Percentiles rank a stretch among this genome's conserved stretches.
These are phyloP conservation scores for Elsinoe necatrix DNA, from an alignment of 2,329 filamentous ascomycete species.

Conservation along the genomic window DNA sequence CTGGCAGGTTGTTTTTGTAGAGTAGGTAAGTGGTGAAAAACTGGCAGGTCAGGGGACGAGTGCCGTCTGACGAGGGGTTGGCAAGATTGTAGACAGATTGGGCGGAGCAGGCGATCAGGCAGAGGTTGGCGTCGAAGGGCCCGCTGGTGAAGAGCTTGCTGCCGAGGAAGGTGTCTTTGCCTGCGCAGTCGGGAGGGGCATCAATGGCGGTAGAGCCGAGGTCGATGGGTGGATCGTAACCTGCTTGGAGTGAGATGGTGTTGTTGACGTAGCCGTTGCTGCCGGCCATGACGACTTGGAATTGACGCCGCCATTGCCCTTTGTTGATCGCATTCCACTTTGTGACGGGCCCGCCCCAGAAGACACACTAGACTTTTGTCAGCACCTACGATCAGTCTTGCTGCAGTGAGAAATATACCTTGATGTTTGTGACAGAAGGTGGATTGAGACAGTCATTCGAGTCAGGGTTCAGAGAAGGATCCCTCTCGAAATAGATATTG, in stretches of 20 bases:
- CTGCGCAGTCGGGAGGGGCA: constrained; percentile 27
- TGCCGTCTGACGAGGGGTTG: constrained; percentile 14
- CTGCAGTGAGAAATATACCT: background rate
- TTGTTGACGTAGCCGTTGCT: constrained; percentile 29
- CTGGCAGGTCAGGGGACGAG: constrained; percentile 24
- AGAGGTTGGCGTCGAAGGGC: constrained; percentile 25
- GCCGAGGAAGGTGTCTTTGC: constrained; percentile 19
- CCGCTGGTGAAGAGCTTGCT: constrained; percentile 20
- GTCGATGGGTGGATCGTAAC: constrained; percentile 20
- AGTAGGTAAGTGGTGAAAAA: constrained; percentile 31
- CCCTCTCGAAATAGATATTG: constrained; percentile 22
- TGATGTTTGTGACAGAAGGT: background rate
- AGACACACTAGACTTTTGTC: background rate
- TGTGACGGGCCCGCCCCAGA: background rate
- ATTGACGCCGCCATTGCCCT: constrained; percentile 18
- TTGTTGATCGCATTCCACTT: background rate
- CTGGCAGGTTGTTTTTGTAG: constrained; percentile 21
- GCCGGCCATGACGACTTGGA: constrained; percentile 27
- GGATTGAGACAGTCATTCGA: constrained; percentile 15
- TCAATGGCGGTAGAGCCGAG: constrained; percentile 26
- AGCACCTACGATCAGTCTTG: background rate
- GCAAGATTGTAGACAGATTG: constrained; percentile 17
- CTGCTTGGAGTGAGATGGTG: constrained; percentile 18
- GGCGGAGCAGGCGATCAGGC: constrained; percentile 22
- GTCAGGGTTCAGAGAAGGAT: constrained; percentile 19